A percentile compares a stretch with the other conserved stretches of the same genome.
phyloP scores from a whole-genome alignment of 768 basidiomycete genomes.

The Leucogyrophana mollusca region DNA sequence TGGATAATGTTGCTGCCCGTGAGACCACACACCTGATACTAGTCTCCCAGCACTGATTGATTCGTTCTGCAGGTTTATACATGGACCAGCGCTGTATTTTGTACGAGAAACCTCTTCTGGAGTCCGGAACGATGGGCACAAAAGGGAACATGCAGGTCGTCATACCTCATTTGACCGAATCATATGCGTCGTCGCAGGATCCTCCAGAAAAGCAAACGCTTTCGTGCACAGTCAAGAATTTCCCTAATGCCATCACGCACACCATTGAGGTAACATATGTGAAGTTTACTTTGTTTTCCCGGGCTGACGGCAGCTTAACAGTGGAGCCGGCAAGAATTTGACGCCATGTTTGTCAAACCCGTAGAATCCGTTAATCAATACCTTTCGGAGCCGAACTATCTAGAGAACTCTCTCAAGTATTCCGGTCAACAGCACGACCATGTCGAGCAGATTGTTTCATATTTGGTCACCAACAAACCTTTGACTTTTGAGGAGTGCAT shows the following conservation, averaged over 20 bases:
- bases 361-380: constrained; percentile 93
- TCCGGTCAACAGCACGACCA: constrained; percentile 91
- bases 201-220: constrained; percentile 98
- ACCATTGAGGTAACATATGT: constrained; percentile 85
- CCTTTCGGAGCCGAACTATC: constrained; percentile 93
- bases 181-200: constrained; percentile 96
- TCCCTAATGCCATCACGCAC: constrained; percentile 97
- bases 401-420: constrained; percentile 88
- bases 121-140: constrained; percentile 97
- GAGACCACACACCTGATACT: constrained; percentile 22
- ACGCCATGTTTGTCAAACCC: constrained; percentile 91
- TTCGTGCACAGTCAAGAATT: constrained; percentile 97
- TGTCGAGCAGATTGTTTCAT: constrained; percentile 83
- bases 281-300: neutral
- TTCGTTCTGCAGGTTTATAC: constrained; percentile 67
- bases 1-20: constrained; percentile 97
- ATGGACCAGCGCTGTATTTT: constrained; percentile 99
- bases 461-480: constrained; percentile 89
- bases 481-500: constrained; percentile 97
- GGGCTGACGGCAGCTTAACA: constrained; percentile 26
- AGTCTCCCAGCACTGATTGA: constrained; percentile 6
- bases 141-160: constrained; percentile 98
- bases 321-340: constrained; percentile 96
- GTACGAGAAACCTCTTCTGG: constrained; percentile 92
- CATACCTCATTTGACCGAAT: constrained; percentile 92